Base-by-base conservation (phyloP, 441 rosid species). In the Biscutella auriculata region DNA sequence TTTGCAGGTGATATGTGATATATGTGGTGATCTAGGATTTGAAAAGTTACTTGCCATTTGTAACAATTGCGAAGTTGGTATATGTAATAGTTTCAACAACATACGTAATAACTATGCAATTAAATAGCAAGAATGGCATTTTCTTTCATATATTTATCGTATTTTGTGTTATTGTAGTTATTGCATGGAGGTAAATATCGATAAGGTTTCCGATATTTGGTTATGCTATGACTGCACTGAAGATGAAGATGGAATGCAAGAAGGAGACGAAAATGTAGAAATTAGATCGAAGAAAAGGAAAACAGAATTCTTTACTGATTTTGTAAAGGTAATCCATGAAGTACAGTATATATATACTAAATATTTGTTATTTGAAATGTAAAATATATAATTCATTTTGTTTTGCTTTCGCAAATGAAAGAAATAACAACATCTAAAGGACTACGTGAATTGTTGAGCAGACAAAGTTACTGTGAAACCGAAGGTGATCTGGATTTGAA, bases 1-100 rank as follows among this genome's bases (percentile, higher is more conserved):
- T 45, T 37, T 23, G 9, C 39, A 65, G 69, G 28, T 57, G 28
- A 8, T 65, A 15, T 65, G 69, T 23, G 63, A 65, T 48, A 26
- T 8, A 12, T 57, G 52, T 49, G 63, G 69, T 15, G 50, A 55
- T 46, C 0, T 0, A 21, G 69, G 69, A 56, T 6, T 1, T 6
- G 12, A 41, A 12, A 0, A n/a, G 1, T 32, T 0, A 19, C 52
- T 65, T 49, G 51, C 9, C 19, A 40, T 15, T 14, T 56, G 57
- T 32, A 9, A 9, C 14, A 8, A 3, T 3, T 57, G 57, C 44
- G 0, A 29, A 19, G 12, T 23, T 57, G 63, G 51, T 39, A 48
- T 40, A 57, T 2, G 69, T 57, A 57, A 43, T 43, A 16, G 5
- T 49, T 4, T 23, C 9, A 35, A n/a, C 30, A 30, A 16, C 0